Evolutionary conservation across 345 rosid species (phyloP), one percentile per base, ranked within the genome.

Genomic region (Brassica incana): DNA sequence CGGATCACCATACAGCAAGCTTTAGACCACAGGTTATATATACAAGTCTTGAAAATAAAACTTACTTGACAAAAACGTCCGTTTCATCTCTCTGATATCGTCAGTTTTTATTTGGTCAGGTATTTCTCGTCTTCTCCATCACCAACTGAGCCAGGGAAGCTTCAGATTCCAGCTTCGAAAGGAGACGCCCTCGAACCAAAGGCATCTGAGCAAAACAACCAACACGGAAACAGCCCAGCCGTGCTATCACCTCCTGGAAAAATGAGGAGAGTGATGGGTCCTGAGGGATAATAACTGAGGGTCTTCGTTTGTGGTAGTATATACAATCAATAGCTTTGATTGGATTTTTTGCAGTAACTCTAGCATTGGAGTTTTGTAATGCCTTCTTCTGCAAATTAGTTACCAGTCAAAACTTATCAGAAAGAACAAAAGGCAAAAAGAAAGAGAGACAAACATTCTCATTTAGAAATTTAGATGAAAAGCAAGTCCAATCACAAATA

Each of bases 1-100:
- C 84, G 91, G 67, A 86, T 86, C 76, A 74, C 91, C 1, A 85
- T 75, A 64, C 88, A 88, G 2, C 91, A 88, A 76, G 91, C 89
- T 77, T 82, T 86, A 38, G 89, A 88, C 59, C 91, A 88, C 75
- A 85, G 89, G 91, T 83, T 40, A 60, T 60, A 8, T 20, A 3
- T 1, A n/a, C 12, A 12, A 3, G 45, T 36, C 59, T 18, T 54
- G 1, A 3, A 32, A 40, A 25, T 2, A 8, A 36, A 43, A 67
- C 77, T 59, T 45, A 52, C 5, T 4, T 4, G 56, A 18, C 9
- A 3, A 43, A 18, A 9, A 32, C 0, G 5, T 7, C 12, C 0
- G 2, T 9, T 33, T 60, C 15, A 20, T 67, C 48, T 32, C 52
- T 43, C 56, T 73, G 50, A 72, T 59, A 25, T 59, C 33, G 0